phyloP scores from a whole-genome alignment of 2,329 filamentous ascomycete species.

The Chrysoporthe cubensis region DNA sequence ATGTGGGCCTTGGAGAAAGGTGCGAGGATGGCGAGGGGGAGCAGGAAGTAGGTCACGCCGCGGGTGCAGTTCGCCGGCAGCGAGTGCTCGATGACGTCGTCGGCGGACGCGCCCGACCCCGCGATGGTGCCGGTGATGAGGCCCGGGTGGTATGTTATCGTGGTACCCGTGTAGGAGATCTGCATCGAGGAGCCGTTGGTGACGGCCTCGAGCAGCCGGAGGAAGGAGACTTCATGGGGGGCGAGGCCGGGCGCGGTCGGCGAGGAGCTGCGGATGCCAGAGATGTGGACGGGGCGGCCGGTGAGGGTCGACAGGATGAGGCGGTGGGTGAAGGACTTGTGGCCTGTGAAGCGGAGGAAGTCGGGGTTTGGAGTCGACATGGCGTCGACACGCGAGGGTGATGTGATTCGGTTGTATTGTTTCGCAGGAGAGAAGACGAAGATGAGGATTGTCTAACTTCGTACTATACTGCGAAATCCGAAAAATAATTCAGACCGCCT shows the following conservation, averaged over 20 bases:
- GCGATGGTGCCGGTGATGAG: slow-evolving; percentile 85
- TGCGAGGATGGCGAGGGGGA: slow-evolving; percentile 86
- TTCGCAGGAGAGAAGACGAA: not conserved
- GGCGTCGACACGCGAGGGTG: slow-evolving; percentile 29
- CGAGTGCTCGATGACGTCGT: slow-evolving; percentile 80
- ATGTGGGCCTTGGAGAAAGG: slow-evolving; percentile 92
- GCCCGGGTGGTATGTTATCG: slow-evolving; percentile 87
- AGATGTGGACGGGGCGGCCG: slow-evolving; percentile 86
- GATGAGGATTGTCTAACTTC: not conserved
- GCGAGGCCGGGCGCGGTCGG: slow-evolving; percentile 86
- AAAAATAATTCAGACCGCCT: slow-evolving; percentile 37
- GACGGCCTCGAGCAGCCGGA: slow-evolving; percentile 89
- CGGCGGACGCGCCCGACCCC: slow-evolving; percentile 70
- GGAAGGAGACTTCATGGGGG: slow-evolving; percentile 91
- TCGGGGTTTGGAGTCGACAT: slow-evolving; percentile 54
- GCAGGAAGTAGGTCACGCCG: slow-evolving; percentile 88
- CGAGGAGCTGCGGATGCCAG: slow-evolving; percentile 87
- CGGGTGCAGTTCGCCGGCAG: slow-evolving; percentile 76
- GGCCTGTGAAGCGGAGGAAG: slow-evolving; percentile 78
- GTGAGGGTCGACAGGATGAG: slow-evolving; percentile 90
- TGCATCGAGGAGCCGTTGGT: slow-evolving; percentile 96
- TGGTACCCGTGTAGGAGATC: slow-evolving; percentile 95
- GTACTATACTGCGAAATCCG: slow-evolving; percentile 7
- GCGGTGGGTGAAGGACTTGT: slow-evolving; percentile 80
- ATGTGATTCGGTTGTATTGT: not conserved